Conservation (phyloP, 1,139 yeast species). For the Tardiomyces depauwii region DNA sequence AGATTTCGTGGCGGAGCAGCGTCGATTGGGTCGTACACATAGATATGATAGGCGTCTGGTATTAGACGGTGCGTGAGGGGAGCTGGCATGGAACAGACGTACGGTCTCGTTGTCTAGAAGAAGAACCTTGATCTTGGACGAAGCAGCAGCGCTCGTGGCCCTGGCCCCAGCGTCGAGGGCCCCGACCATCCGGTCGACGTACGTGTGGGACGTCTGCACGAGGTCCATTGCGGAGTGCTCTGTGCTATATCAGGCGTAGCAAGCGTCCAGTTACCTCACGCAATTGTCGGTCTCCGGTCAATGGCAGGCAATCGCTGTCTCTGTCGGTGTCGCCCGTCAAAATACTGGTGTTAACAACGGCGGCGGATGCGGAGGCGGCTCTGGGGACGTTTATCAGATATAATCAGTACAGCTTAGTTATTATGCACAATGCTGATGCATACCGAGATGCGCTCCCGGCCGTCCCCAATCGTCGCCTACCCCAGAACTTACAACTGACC, state of each 20-base stretch:
- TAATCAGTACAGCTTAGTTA: no score
- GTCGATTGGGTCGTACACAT: slow-evolving; percentile 82
- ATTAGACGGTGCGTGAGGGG: no score
- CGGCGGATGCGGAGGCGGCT: neutral
- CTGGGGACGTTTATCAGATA: neutral
- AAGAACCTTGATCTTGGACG: slow-evolving; percentile 50
- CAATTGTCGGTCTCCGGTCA: no score
- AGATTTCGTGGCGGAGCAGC: slow-evolving; percentile 68
- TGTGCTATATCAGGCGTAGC: no score
- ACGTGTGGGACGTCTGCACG: slow-evolving; percentile 38
- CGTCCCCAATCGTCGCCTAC: no score
- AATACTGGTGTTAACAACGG: no score
- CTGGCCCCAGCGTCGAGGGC: slow-evolving; percentile 9
- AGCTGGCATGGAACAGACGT: neutral
- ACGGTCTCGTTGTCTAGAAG: slow-evolving; percentile 63
- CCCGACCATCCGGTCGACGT: slow-evolving; percentile 37
- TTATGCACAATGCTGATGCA: no score
- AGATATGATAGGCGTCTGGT: slow-evolving; percentile 58
- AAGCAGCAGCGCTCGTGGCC: slow-evolving; percentile 12
- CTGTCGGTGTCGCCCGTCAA: neutral
- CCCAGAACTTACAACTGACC: no score
- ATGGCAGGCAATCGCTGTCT: neutral
- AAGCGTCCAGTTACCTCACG: no score
- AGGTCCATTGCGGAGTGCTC: slow-evolving; percentile 48
- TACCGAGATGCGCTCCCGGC: no score